Conservation (phyloP, 2,329 filamentous ascomycete genomes). For the Penicillium janthinellum region DNA sequence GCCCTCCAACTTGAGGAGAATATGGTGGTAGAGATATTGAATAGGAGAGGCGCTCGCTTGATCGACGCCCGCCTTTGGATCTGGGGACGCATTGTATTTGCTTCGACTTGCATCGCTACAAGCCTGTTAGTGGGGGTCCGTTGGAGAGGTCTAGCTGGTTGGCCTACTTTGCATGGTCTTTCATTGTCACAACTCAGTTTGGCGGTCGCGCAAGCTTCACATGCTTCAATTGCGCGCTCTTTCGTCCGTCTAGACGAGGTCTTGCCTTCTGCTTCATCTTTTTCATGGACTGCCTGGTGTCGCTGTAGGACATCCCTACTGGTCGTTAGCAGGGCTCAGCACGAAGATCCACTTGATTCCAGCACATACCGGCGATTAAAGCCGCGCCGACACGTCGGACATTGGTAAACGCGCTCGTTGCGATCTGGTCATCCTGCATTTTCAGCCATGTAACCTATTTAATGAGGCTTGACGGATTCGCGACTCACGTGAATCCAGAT, state of each 20-base stretch:
- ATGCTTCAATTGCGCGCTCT: conserved; percentile 18
- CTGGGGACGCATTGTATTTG: conserved; percentile 11
- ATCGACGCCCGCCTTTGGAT: conserved; percentile 1
- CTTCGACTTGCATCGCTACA: conserved; percentile 14
- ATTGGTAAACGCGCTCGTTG: conserved; percentile 19
- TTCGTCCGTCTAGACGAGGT: background rate
- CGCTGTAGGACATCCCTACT: conserved; percentile 20
- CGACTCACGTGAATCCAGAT: conserved; percentile 18
- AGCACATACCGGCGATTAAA: conserved; percentile 18
- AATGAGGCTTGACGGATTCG: background rate
- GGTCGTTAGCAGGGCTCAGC: background rate
- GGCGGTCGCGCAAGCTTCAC: conserved; percentile 15
- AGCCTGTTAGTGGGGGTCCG: conserved; percentile 1
- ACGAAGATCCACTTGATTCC: background rate
- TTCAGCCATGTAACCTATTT: background rate
- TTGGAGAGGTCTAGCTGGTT: background rate
- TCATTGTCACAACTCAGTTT: conserved; percentile 21
- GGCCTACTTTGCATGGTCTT: conserved; percentile 17
- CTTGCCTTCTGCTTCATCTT: conserved; percentile 7
- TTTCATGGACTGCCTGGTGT: conserved; percentile 21
- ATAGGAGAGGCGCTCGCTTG: conserved; percentile 1
- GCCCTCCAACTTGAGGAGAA: background rate
- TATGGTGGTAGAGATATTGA: conserved; percentile 1
- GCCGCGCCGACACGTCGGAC: conserved; percentile 16
- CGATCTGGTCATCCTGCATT: conserved; percentile 10